Evolutionary conservation across 306 rosid genomes (phyloP), one percentile per base, ranked within the genome.

Genomic region (Phaseolus lunatus): DNA sequence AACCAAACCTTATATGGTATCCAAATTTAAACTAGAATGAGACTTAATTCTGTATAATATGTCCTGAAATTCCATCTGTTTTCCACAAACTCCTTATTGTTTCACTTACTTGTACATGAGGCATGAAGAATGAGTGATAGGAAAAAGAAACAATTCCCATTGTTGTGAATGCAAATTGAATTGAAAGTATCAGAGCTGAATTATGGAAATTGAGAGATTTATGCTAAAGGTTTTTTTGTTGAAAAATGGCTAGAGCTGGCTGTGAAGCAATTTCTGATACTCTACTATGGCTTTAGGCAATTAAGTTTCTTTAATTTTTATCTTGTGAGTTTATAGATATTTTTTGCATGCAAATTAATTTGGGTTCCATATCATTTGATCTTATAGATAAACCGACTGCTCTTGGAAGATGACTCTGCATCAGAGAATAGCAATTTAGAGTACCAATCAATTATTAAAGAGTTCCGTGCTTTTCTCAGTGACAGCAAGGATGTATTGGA

Each of bases 401-500:
- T 95, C 74, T 85, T 95, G 89, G 98, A 95, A 82, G 98, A 95
- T 83, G 97, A 92, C 68, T 87, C 92, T 72, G 88, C 96, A 23
- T 80, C 71, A 81, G 92, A 87, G 64, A 91, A 86, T 79, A 86
- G 61, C 72, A 87, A 84, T 77, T 87, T 91, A 52, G 97, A 90
- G 78, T 92, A 95, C 84, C 91, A 86, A 76, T 95, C 93, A 70
- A 79, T 89, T 83, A 95, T 89, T 61, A 81, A 24, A 77, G 98
- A 95, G 85, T 92, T 95, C 48, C 87, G 97, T 82, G 97, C 97
- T 78, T 95, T 95, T 86, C 97, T 95, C 29, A 87, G 98, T 81
- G 98, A 95, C 84, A 83, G 86, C 86, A 92, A 95, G 86, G 97
- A 90, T 83, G 97, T 87, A 41, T 86, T 95, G 91, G 98, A 95